These are phyloP conservation scores for Cnidoscolus chayamansa DNA, from an alignment of 441 rosid genomes.

Conservation along the genomic window DNA sequence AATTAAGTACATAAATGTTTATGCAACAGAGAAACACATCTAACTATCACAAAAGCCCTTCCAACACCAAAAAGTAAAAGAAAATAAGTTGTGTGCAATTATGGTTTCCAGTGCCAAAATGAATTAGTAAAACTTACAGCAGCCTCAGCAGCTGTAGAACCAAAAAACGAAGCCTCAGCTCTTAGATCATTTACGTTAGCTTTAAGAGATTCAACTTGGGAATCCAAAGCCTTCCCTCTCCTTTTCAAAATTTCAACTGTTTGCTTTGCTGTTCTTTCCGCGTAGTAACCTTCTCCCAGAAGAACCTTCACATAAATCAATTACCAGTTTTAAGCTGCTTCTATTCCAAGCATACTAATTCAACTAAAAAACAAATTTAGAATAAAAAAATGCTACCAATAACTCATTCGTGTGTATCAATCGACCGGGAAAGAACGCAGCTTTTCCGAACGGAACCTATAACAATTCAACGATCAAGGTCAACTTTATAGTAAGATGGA, in stretches of 20 bases:
- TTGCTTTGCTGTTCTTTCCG: slow-evolving; percentile 77
- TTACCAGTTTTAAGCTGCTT: not conserved
- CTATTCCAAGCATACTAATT: not conserved
- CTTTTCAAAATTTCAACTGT: slow-evolving; percentile 69
- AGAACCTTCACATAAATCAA: slow-evolving; percentile 45
- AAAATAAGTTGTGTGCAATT: not conserved
- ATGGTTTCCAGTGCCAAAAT: not conserved
- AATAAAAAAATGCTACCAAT: slow-evolving; percentile 37
- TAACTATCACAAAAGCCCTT: not conserved
- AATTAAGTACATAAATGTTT: slow-evolving; percentile 1
- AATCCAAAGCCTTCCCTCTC: slow-evolving; percentile 66
- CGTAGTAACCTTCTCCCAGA: slow-evolving; percentile 74
- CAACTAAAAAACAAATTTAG: not conserved
- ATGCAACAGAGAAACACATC: not conserved
- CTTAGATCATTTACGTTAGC: slow-evolving; percentile 66
- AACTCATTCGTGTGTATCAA: slow-evolving; percentile 84
- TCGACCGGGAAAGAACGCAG: slow-evolving; percentile 81
- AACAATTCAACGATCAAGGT: slow-evolving; percentile 1
- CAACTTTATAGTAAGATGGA: not conserved
- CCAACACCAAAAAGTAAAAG: not conserved
- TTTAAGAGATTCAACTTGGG: slow-evolving; percentile 56
- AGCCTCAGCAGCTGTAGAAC: slow-evolving; percentile 69
- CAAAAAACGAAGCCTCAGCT: slow-evolving; percentile 75
- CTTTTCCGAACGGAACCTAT: slow-evolving; percentile 83
- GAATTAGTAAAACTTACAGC: slow-evolving; percentile 44